Evolutionary conservation across 257 asterid genomes (phyloP).

Genomic region (Agastache rugosa): DNA sequence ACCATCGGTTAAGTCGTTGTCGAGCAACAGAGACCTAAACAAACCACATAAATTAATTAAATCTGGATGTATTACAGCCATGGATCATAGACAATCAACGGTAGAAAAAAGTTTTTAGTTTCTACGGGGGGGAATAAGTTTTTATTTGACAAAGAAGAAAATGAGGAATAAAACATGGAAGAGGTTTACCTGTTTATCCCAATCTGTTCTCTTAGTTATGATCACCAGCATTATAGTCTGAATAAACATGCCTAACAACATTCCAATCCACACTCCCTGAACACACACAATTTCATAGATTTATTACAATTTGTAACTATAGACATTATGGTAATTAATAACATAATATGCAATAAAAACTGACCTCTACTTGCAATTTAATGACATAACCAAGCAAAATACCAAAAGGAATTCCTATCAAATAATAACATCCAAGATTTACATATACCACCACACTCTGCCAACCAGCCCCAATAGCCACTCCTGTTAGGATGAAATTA

Average conservation of each 20-base stretch:
- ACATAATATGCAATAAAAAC: conserved; percentile 4
- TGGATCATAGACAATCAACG: no score
- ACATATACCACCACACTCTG: conserved; percentile 69
- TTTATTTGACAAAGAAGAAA: no score
- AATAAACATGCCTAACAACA: conserved; percentile 59
- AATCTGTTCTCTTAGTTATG: conserved; percentile 58
- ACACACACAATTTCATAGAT: neutral
- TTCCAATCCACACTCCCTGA: conserved; percentile 82
- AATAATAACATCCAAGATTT: conserved; percentile 62
- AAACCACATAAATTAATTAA: neutral
- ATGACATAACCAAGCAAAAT: conserved; percentile 58
- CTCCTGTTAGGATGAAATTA: conserved; percentile 46
- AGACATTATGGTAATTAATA: neutral
- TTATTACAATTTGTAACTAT: neutral
- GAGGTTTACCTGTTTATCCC: conserved; percentile 62
- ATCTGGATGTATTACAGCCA: no score
- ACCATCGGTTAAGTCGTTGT: conserved; percentile 5
- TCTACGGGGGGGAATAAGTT: no score
- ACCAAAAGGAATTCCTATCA: conserved; percentile 67
- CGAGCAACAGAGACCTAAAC: conserved; percentile 1
- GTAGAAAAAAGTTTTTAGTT: no score
- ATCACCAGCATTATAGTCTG: conserved; percentile 54
- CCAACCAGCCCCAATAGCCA: conserved; percentile 76
- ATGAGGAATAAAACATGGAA: neutral
- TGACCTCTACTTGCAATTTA: conserved; percentile 59